Evolutionary conservation across 768 basidiomycete genomes (phyloP).

Genomic region (Hypsizygus marmoreus): DNA sequence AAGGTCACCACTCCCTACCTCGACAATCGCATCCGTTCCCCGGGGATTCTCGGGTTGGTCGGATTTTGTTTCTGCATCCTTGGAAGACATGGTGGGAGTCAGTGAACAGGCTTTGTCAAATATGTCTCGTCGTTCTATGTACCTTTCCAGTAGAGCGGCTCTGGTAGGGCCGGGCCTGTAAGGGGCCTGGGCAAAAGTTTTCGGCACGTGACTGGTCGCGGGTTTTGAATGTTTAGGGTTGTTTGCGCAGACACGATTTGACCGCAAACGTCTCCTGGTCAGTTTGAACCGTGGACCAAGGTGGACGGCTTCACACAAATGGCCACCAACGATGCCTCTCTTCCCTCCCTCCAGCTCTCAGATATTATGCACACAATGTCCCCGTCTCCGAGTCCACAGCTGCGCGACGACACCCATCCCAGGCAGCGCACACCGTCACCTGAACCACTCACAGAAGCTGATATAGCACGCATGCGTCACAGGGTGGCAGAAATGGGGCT

Average conservation of each 20-base stretch:
- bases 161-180: too few relatives aligned
- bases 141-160: too few relatives aligned
- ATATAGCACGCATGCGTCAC: constrained; percentile 50
- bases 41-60: too few relatives aligned
- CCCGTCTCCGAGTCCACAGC: constrained; percentile 45
- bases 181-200: constrained; percentile 11
- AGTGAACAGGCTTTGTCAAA: too few relatives aligned
- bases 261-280: constrained; percentile 7
- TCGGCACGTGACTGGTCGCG: constrained; percentile 25
- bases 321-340: constrained; percentile 16
- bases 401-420: constrained; percentile 7
- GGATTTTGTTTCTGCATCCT: too few relatives aligned
- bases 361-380: constrained; percentile 59
- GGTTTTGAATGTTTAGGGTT: constrained; percentile 17
- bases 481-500: constrained; percentile 47
- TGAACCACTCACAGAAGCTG: constrained; percentile 43
- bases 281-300: constrained; percentile 1
- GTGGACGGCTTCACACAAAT: constrained; percentile 12
- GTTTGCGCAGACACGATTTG: constrained; percentile 25
- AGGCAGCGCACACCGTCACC: constrained; percentile 22
- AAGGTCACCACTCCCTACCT: too few relatives aligned
- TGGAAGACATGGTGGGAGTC: too few relatives aligned
- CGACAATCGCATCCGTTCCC: too few relatives aligned
- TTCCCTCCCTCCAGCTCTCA: constrained; percentile 47
- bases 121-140: too few relatives aligned